Evolutionary conservation across 768 basidiomycete species (phyloP), one percentile per base, ranked within the genome.

Genomic region (Pleurotus giganteus): DNA sequence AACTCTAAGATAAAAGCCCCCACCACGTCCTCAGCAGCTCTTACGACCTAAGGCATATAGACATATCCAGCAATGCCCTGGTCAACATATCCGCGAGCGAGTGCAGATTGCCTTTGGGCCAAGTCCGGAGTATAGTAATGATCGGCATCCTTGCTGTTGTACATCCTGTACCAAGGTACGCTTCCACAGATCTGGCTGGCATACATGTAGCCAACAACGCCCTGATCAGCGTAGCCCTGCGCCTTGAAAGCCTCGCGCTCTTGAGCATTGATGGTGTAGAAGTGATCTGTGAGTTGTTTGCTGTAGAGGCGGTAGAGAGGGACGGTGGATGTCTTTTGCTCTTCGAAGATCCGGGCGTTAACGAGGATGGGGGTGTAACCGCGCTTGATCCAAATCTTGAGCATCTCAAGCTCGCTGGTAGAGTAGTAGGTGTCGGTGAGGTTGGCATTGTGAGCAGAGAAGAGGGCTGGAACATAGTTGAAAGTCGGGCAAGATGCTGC

Each of bases 231-330:
- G 36, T 57, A 60, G 19, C 56, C 56, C 29, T 46, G 29, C 2
- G 8, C 39, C 34, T 46, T 44, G 15, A 54, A 36, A 11, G 28
- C 32, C 13, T 46, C 15, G 36, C 51, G 50, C 53, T 60, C 59
- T 28, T 5, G 17, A 17, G n/a, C 51, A 29, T 56, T 49, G 24
- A 47, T 58, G 49, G 59, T 60, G 36, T 56, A 60, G 31, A 56
- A 58, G 50, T 59, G 54, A 47, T 51, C 41, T 12, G 42, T 27
- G 21, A n/a, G 4, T 6, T 24, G 7, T 23, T 37, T 34, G 55
- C 56, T 60, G 39, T 56, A 61, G 37, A 59, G 42, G 37, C 58
- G 60, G 47, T 56, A 59, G 23, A 61, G 43, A 5, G 60, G 55
- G 43, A 53, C 43, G 24, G 54, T 61, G 21, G 39, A 51, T 26